Percentiles rank a stretch among this genome's conserved stretches.
These are phyloP conservation scores for Colletotrichum orchidophilum DNA, from an alignment of 2,329 filamentous ascomycete species.

Conservation along the genomic window DNA sequence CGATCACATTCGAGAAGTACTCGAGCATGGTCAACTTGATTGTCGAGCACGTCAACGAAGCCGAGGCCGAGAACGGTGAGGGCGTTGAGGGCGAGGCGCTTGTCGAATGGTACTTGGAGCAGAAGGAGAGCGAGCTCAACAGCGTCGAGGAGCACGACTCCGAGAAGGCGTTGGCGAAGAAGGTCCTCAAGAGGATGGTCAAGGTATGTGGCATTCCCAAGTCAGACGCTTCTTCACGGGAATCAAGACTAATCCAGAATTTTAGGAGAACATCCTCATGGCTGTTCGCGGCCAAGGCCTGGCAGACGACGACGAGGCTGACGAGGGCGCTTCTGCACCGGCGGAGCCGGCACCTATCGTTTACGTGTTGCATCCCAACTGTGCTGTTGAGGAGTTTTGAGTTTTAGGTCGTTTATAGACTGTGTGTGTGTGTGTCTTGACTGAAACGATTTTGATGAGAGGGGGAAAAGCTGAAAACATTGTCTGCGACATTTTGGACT, in stretches of 20 bases:
- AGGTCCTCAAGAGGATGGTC: constrained; percentile 95
- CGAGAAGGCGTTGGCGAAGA: constrained; percentile 76
- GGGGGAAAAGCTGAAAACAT: constrained; percentile 10
- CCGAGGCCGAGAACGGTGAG: constrained; percentile 79
- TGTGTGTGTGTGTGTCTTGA: neutral
- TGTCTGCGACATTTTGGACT: constrained; percentile 21
- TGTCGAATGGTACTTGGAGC: constrained; percentile 90
- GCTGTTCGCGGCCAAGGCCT: constrained; percentile 74
- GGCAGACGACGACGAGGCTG: constrained; percentile 51
- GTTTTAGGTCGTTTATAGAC: neutral
- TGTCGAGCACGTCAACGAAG: constrained; percentile 83
- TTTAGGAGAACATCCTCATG: constrained; percentile 85
- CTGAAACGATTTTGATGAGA: constrained; percentile 7
- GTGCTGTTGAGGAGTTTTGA: constrained; percentile 75
- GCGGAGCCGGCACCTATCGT: constrained; percentile 60
- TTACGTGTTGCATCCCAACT: constrained; percentile 95
- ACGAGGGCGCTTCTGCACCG: constrained; percentile 54
- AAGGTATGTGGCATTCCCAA: constrained; percentile 62
- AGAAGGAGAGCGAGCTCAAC: constrained; percentile 84
- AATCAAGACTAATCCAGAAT: constrained; percentile 56
- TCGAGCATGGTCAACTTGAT: constrained; percentile 88
- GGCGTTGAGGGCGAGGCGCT: constrained; percentile 87
- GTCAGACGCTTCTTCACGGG: constrained; percentile 48
- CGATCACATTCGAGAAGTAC: constrained; percentile 96
- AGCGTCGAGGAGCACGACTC: constrained; percentile 67